Conservation (phyloP, 192 early-diverging fungal genomes). For the Coemansia sp. region DNA sequence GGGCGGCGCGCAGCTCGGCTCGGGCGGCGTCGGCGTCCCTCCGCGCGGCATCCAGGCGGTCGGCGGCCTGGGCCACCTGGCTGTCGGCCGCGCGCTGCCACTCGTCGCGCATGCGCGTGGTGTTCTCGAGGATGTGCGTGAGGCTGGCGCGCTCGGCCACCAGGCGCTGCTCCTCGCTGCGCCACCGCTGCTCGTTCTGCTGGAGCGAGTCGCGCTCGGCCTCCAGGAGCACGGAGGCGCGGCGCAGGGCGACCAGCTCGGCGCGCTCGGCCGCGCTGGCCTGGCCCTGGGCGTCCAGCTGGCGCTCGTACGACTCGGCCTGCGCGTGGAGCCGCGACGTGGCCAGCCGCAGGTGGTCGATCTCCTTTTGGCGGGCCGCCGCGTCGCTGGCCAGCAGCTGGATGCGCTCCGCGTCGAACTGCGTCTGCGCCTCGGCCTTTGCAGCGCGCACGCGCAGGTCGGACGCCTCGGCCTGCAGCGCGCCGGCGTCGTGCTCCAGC, state of each 20-base stretch:
- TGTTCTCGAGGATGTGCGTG: constrained; percentile 52
- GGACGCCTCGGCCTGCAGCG: constrained; percentile 56
- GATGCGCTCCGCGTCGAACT: constrained; percentile 62
- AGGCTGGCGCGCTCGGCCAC: constrained; percentile 41
- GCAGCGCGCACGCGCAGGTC: constrained; percentile 65
- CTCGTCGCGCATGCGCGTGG: constrained; percentile 49
- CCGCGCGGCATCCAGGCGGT: constrained; percentile 32
- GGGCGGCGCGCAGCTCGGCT: constrained; percentile 22
- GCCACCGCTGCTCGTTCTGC: constrained; percentile 40
- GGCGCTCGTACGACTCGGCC: constrained; percentile 59
- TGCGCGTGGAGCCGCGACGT: constrained; percentile 52
- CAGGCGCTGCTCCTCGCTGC: constrained; percentile 39
- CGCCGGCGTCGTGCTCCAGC: constrained; percentile 57
- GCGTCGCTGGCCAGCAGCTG: constrained; percentile 56
- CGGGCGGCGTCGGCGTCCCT: constrained; percentile 20
- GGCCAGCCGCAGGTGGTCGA: constrained; percentile 61
- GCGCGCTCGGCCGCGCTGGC: constrained; percentile 54
- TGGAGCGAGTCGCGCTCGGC: constrained; percentile 51
- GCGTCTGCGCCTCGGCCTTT: constrained; percentile 59
- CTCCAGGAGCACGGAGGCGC: constrained; percentile 55
- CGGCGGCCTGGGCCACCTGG: constrained; percentile 16
- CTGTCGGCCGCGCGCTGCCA: constrained; percentile 34
- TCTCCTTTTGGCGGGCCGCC: constrained; percentile 60
- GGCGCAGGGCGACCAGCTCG: constrained; percentile 44
- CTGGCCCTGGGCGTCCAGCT: constrained; percentile 58